These are phyloP conservation scores for Eleusine indica DNA, from an alignment of 176 grass and related monocot species.

Conservation along the genomic window DNA sequence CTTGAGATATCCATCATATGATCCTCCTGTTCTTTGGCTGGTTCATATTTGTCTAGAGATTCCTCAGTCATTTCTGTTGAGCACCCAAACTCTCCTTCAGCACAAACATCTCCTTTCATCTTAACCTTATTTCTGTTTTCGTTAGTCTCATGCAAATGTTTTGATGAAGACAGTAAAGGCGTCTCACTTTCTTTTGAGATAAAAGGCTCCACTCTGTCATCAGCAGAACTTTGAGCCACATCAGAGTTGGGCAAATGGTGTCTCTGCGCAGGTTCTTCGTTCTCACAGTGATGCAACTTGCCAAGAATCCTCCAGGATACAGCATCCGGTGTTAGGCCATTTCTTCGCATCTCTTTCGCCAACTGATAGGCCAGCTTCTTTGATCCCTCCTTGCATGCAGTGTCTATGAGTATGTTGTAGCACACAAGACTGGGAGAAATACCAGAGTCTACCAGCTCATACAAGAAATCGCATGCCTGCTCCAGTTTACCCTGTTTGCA, in stretches of 20 bases:
- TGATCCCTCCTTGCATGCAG: constrained; percentile 62
- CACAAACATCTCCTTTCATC: neutral
- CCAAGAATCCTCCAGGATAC: constrained; percentile 92
- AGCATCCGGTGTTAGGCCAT: constrained; percentile 68
- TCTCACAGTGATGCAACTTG: constrained; percentile 51
- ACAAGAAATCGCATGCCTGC: constrained; percentile 86
- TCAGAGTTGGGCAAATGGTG: neutral
- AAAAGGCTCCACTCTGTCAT: constrained; percentile 23
- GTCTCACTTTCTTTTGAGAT: neutral
- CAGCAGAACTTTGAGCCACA: constrained; percentile 34
- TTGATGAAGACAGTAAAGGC: neutral
- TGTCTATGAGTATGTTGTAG: constrained; percentile 81
- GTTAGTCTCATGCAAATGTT: neutral
- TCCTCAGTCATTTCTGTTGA: constrained; percentile 29
- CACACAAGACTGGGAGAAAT: constrained; percentile 61
- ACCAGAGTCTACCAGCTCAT: constrained; percentile 66
- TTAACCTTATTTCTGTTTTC: neutral
- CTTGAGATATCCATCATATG: constrained; percentile 1
- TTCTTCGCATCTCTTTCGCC: constrained; percentile 77
- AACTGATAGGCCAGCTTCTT: constrained; percentile 71
- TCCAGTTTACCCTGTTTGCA: constrained; percentile 67
- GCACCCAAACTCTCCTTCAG: neutral
- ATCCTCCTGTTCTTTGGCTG: constrained; percentile 4
- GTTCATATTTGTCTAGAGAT: neutral
- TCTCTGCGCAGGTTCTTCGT: constrained; percentile 37